phyloP scores from a whole-genome alignment of 1,139 yeast genomes.

The Ogataea hybrid region DNA sequence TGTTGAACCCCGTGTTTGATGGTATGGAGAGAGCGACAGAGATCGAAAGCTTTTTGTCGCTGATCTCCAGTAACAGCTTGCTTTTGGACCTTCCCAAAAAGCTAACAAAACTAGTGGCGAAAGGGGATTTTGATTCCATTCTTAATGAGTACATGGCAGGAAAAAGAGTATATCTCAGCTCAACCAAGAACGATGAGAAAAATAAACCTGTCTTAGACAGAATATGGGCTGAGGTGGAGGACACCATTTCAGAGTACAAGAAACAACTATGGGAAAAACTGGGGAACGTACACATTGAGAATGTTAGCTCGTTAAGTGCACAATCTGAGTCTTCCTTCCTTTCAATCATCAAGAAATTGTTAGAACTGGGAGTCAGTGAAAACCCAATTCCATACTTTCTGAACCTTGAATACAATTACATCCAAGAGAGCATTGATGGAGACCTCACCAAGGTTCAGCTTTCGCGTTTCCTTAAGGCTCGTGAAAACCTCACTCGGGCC shows the following conservation, averaged over 20 bases:
- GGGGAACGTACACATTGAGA: conserved; percentile 33
- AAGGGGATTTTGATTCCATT: conserved; percentile 67
- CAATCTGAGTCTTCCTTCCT: conserved; percentile 40
- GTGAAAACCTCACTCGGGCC: conserved; percentile 31
- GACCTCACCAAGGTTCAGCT: conserved; percentile 36
- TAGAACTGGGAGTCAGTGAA: conserved; percentile 57
- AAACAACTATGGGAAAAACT: conserved; percentile 61
- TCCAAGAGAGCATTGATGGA: conserved; percentile 39
- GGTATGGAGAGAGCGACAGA: conserved; percentile 60
- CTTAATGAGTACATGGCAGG: conserved; percentile 69
- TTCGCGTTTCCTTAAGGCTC: conserved; percentile 32
- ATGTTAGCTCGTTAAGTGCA: conserved; percentile 25
- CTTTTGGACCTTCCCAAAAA: conserved; percentile 72
- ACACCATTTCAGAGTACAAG: conserved; percentile 63
- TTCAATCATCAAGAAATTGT: conserved; percentile 53
- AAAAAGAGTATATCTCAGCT: conserved; percentile 31
- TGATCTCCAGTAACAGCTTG: conserved; percentile 59
- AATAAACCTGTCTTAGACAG: conserved; percentile 38
- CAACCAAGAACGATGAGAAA: conserved; percentile 15
- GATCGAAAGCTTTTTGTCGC: conserved; percentile 56
- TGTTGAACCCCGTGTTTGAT: conserved; percentile 75
- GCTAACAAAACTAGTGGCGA: conserved; percentile 51
- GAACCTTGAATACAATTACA: conserved; percentile 41
- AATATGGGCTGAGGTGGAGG: conserved; percentile 68
- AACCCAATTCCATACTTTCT: conserved; percentile 70